A percentile compares a stretch with the other conserved stretches of the same genome.
phyloP scores from a whole-genome alignment of 108 stramenopile species.

The Cyclostephanos invisitatus region DNA sequence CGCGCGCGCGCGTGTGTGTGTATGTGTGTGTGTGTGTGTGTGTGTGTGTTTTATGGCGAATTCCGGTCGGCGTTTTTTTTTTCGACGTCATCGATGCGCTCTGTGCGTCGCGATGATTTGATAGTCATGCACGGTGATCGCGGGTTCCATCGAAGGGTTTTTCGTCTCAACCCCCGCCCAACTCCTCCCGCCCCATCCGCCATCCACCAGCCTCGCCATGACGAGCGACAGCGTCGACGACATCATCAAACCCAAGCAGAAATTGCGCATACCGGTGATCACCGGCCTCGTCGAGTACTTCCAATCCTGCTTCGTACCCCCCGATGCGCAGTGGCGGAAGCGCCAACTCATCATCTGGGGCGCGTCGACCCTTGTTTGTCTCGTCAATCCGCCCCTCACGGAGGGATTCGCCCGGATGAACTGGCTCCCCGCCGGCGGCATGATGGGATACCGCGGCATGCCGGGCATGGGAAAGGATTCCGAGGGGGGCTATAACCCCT shows the following conservation, averaged over 20 bases:
- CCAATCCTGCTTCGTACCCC: slow-evolving; percentile 32
- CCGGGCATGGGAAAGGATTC: slow-evolving; percentile 48
- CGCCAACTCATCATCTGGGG: slow-evolving; percentile 72
- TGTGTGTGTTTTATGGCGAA: too few species aligned
- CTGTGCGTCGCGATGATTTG: too few species aligned
- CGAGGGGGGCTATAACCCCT: slow-evolving; percentile 50
- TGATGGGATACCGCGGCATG: slow-evolving; percentile 83
- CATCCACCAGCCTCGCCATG: slow-evolving; percentile 35
- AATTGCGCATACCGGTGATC: slow-evolving; percentile 31
- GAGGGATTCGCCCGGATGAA: slow-evolving; percentile 67
- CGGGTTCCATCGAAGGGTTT: too few species aligned
- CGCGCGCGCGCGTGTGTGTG: too few species aligned
- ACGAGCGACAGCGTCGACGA: slow-evolving; percentile 46
- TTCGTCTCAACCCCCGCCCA: too few species aligned
- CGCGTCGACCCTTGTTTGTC: slow-evolving; percentile 57
- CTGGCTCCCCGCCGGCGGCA: slow-evolving; percentile 75
- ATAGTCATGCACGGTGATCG: too few species aligned
- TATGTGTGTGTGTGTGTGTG: too few species aligned
- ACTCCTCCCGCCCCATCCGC: too few species aligned
- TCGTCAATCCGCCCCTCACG: slow-evolving; percentile 62
- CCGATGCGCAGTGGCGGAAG: slow-evolving; percentile 65
- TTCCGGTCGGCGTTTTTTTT: too few species aligned
- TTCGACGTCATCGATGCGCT: too few species aligned
- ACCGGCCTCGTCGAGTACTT: slow-evolving; percentile 35
- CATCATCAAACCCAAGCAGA: slow-evolving; percentile 56